Evolutionary conservation across 2,329 filamentous ascomycete genomes (phyloP), one percentile per base, ranked within the genome.

Genomic region (Trichoderma asperellum): DNA sequence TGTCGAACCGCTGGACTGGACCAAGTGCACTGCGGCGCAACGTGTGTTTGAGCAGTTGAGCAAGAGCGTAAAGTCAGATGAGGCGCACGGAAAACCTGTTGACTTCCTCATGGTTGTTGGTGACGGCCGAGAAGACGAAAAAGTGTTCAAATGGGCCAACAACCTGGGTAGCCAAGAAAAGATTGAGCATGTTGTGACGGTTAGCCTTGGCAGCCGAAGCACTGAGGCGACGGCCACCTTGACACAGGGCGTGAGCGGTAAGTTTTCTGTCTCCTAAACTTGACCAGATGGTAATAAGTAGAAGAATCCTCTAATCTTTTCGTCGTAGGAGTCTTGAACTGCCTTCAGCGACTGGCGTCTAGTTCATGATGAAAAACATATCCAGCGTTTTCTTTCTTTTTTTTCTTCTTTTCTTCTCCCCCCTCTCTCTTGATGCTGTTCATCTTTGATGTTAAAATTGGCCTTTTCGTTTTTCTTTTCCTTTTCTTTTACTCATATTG

Each of bases 61-160:
- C 71, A 75, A 79, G 35, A 76, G 80, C 14, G 76, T 83, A 74
- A 63, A 64, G 27, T 68, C 73, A 11, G 73, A 74, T 12, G 72
- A 73, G 0, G 72, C 76, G 4, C 74, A 81, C 73, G 76, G 76
- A 71, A 76, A 74, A n/a, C 77, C 85, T 0, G 87, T 93, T 0
- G 93, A 97, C 77, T 98, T 97, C 79, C 81, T 98, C 68, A 89
- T 97, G 82, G 92, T 97, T 7, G 88, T 94, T 40, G 95, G 95
- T 47, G 94, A 97, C 76, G 93, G 94, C 53, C 90, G 95, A 37
- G 95, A 97, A 74, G 96, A 98, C 73, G 95, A 98, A 77, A 91
- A 93, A 74, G 91, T 97, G 24, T 98, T 97, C 82, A 90, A 90
- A 71, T 98, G 96, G 95, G 96, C 95, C 21, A 97, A 97, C 80